phyloP scores from a whole-genome alignment of 2,329 filamentous ascomycete species.

The Daldinia sp. region DNA sequence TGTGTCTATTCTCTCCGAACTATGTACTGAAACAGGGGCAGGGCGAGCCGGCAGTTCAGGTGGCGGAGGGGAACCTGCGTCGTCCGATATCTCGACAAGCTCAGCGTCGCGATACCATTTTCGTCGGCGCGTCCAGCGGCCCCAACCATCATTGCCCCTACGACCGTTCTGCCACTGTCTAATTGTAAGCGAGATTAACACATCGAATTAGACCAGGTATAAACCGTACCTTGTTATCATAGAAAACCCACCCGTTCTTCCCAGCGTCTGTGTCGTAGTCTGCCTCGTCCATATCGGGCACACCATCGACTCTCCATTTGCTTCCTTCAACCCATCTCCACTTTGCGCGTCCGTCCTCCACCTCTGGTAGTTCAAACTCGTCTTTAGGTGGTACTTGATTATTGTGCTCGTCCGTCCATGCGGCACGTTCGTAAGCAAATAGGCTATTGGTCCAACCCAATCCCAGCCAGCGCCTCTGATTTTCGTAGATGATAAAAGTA shows the following conservation, averaged over 20 bases:
- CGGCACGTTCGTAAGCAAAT: slow-evolving; percentile 87
- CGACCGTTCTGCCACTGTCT: slow-evolving; percentile 87
- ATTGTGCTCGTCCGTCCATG: slow-evolving; percentile 97
- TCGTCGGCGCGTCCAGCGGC: slow-evolving; percentile 88
- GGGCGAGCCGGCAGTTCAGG: slow-evolving; percentile 49
- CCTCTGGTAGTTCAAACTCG: slow-evolving; percentile 71
- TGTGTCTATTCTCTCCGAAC: slow-evolving; percentile 36
- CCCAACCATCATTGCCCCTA: slow-evolving; percentile 89
- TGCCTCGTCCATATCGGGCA: slow-evolving; percentile 63
- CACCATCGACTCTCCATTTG: slow-evolving; percentile 88
- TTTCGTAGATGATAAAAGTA: slow-evolving; percentile 96
- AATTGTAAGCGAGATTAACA: slow-evolving; percentile 17
- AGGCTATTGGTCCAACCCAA: slow-evolving; percentile 94
- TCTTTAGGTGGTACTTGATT: slow-evolving; percentile 83
- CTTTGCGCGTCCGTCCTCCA: slow-evolving; percentile 69
- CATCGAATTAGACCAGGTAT: not conserved
- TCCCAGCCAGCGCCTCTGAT: slow-evolving; percentile 94
- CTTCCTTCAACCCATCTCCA: slow-evolving; percentile 87
- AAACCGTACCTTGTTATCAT: slow-evolving; percentile 86
- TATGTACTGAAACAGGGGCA: slow-evolving; percentile 42
- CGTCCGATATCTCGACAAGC: slow-evolving; percentile 77
- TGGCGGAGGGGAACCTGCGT: slow-evolving; percentile 44
- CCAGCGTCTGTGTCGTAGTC: slow-evolving; percentile 70
- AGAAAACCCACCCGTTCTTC: slow-evolving; percentile 92
- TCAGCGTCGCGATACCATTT: slow-evolving; percentile 99